These are phyloP conservation scores for Phytophthora pistaciae DNA, from an alignment of 352 stramenopile genomes.

Conservation along the genomic window DNA sequence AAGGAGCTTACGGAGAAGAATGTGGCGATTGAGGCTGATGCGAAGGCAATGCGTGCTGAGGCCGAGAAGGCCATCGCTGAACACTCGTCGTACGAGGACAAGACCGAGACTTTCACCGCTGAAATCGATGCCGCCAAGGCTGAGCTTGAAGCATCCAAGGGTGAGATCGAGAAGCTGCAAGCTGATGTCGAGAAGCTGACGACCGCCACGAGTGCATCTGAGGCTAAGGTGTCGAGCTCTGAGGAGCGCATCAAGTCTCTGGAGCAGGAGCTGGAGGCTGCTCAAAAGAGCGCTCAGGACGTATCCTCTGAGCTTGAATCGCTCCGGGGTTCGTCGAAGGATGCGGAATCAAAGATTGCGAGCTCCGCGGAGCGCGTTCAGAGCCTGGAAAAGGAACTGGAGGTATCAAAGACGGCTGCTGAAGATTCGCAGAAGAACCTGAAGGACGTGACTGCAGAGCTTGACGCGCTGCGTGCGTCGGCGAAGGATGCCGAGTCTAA, in stretches of 20 bases:
- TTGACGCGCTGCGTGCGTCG: constrained; percentile 28
- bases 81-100: constrained; percentile 38
- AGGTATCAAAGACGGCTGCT: constrained; percentile 23
- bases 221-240: constrained; percentile 18
- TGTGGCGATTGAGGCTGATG: constrained; percentile 46
- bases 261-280: constrained; percentile 37
- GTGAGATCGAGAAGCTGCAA: constrained; percentile 42
- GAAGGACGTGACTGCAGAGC: constrained; percentile 14
- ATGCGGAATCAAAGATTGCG: constrained; percentile 21
- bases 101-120: constrained; percentile 30
- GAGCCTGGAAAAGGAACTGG: constrained; percentile 43
- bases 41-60: constrained; percentile 49
- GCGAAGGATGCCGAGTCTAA: constrained; percentile 21
- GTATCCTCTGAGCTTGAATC: constrained; percentile 18
- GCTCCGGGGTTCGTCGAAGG: constrained; percentile 30
- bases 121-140: constrained; percentile 40
- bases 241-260: constrained; percentile 36
- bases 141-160: constrained; percentile 32
- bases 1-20: constrained; percentile 60
- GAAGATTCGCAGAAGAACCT: constrained; percentile 26
- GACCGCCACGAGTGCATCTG: constrained; percentile 19
- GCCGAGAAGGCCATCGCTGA: constrained; percentile 50
- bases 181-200: constrained; percentile 38
- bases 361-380: constrained; percentile 27
- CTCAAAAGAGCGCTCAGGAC: constrained; percentile 5